These are phyloP conservation scores for Euphorbia neoarborescens DNA, from an alignment of 441 rosid genomes.

Conservation along the genomic window DNA sequence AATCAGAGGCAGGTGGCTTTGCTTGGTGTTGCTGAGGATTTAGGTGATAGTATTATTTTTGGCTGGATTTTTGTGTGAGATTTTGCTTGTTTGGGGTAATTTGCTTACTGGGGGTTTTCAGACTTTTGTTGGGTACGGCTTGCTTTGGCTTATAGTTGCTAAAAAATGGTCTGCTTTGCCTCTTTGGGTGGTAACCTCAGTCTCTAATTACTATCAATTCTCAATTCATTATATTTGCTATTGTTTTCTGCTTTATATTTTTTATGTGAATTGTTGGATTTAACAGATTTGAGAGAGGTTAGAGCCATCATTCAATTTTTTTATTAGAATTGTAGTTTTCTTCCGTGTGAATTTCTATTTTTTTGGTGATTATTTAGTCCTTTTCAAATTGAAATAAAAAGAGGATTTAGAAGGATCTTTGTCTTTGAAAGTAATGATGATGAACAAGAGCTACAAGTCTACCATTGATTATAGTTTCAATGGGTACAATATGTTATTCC, in stretches of 20 bases:
- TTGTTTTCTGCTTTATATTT: not conserved
- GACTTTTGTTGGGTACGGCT: constrained; percentile 60
- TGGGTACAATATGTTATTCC: no score
- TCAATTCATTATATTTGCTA: not conserved
- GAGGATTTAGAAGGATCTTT: no score
- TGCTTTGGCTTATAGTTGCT: constrained; percentile 59
- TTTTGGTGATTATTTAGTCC: not conserved
- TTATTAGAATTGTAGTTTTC: not conserved
- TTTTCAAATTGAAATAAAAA: no score
- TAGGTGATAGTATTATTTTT: constrained; percentile 57
- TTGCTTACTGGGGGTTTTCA: constrained; percentile 51
- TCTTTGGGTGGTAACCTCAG: constrained; percentile 65
- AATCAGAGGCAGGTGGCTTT: constrained; percentile 65
- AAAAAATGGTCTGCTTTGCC: constrained; percentile 47
- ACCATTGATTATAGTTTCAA: no score
- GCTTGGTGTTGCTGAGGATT: constrained; percentile 69
- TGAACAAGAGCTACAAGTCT: no score
- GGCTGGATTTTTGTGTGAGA: constrained; percentile 54
- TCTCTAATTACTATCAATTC: not conserved
- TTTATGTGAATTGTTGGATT: not conserved
- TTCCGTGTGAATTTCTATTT: constrained; percentile 20
- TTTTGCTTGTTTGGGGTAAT: constrained; percentile 52
- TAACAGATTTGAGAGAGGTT: not conserved
- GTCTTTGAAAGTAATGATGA: no score
- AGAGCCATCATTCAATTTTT: not conserved